Evolutionary conservation across 208 protist genomes (phyloP), one percentile per base, ranked within the genome.

Genomic region (Crithidia brevicula): DNA sequence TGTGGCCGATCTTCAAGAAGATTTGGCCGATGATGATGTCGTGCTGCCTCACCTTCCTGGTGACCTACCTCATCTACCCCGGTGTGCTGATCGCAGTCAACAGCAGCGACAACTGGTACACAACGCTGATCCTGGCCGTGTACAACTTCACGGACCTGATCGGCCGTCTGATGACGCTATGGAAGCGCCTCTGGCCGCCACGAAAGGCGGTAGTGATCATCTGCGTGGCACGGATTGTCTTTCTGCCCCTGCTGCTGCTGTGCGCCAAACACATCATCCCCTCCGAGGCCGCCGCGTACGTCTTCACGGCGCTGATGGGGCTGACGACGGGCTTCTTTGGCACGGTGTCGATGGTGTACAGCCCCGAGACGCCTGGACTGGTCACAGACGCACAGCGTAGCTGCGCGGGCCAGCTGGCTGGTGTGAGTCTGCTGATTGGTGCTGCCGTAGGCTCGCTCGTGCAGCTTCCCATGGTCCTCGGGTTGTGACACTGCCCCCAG

Each of bases 301-400:
- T 91, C 6, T 67, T 92, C 56, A 79, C 81, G 0, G 49, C 66
- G 2, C 22, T 86, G 25, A 56, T 85, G 45, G 81, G 76, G 6
- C 20, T 91, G 8, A 81, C 83, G 23, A 92, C 87, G 38, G 91
- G 91, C 15, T 94, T 87, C 73, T 76, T 91, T n/a, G 85, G 74
- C 7, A 82, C 81, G 10, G 42, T 93, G 16, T 65, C 81, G 25
- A 89, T 94, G 81, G 79, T 94, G 42, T 94, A 91, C 70, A 77
- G 68, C 11, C 83, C 89, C 1, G 50, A 64, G 3, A 74, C 71
- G 16, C 49, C 77, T 11, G 49, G 67, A 6, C 61, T 92, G 28
- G n/a, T 28, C n/a, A 77, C 67, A 4, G 72, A 88, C 20, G 83
- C 69, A 1, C 74, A 89, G 67, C 65, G 79, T 15, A 81, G 78